Evolutionary conservation across 108 stramenopile species (phyloP).

Genomic region (Cyclotella kingstonii): DNA sequence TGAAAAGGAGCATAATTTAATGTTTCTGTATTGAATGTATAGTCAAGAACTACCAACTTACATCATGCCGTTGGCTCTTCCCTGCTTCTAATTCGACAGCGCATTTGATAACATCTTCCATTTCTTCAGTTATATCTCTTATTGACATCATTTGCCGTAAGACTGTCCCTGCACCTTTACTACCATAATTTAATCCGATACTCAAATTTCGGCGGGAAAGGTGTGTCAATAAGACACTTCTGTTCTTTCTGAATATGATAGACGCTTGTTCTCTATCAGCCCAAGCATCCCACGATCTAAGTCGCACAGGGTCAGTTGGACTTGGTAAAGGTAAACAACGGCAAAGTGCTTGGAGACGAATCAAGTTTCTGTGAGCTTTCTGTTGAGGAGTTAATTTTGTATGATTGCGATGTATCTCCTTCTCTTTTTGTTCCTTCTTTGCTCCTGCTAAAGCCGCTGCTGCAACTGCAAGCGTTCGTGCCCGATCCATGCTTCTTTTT

Average conservation of each 20-base stretch:
- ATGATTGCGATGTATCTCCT: slow-evolving; percentile 10
- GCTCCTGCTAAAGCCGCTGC: slow-evolving; percentile 66
- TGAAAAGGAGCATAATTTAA: neutral
- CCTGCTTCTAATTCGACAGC: slow-evolving; percentile 87
- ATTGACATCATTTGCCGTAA: slow-evolving; percentile 82
- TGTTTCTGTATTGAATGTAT: neutral
- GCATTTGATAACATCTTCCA: slow-evolving; percentile 75
- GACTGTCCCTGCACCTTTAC: slow-evolving; percentile 67
- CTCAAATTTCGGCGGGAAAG: slow-evolving; percentile 52
- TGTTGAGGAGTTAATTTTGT: slow-evolving; percentile 43
- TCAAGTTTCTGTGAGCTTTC: slow-evolving; percentile 62
- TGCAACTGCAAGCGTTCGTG: slow-evolving; percentile 66
- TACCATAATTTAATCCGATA: slow-evolving; percentile 55
- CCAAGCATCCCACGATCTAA: slow-evolving; percentile 80
- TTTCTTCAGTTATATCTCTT: slow-evolving; percentile 60
- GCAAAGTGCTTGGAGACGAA: slow-evolving; percentile 67
- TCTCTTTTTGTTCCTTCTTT: slow-evolving; percentile 31
- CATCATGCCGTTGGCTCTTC: slow-evolving; percentile 60
- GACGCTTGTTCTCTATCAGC: slow-evolving; percentile 67
- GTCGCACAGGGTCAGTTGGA: slow-evolving; percentile 83
- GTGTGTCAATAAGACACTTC: slow-evolving; percentile 54
- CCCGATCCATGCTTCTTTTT: slow-evolving; percentile 36
- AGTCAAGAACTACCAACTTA: slow-evolving; percentile 8
- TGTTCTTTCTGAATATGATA: slow-evolving; percentile 73
- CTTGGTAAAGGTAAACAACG: slow-evolving; percentile 52